Evolutionary conservation across 179 eudicot genomes (phyloP).

Genomic region (Corrigiola litoralis): DNA sequence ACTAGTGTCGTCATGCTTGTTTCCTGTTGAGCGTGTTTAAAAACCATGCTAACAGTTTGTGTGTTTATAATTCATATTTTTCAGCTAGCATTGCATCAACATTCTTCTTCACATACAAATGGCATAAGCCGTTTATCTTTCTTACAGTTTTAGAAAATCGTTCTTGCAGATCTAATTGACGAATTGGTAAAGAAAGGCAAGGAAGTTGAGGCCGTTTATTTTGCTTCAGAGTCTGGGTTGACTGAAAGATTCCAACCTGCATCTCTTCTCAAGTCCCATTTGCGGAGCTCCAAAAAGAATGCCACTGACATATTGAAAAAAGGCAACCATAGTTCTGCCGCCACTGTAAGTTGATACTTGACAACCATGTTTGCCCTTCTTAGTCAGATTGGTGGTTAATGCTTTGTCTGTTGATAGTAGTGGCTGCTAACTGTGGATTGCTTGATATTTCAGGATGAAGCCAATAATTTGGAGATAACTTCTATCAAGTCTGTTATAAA

Average conservation of each 20-base stretch:
- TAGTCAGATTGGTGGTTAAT: background rate
- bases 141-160: background rate
- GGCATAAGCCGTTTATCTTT: background rate
- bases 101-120: background rate
- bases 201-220: slow-evolving; percentile 51
- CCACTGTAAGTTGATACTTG: slow-evolving; percentile 32
- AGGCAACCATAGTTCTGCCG: slow-evolving; percentile 28
- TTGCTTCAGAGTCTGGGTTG: slow-evolving; percentile 42
- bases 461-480: slow-evolving; percentile 36
- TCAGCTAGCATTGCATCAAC: too few relatives aligned
- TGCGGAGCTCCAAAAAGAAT: slow-evolving; percentile 29
- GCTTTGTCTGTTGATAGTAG: background rate
- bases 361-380: background rate
- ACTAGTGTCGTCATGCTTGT: background rate
- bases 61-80: too few relatives aligned
- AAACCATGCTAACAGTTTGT: background rate
- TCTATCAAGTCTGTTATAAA: slow-evolving; percentile 38
- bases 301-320: slow-evolving; percentile 28
- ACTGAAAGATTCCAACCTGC: slow-evolving; percentile 44
- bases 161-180: slow-evolving; percentile 41
- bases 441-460: slow-evolving; percentile 42
- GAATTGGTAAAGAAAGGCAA: slow-evolving; percentile 47
- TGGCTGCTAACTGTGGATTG: background rate
- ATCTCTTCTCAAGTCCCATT: slow-evolving; percentile 33
- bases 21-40: background rate